phyloP scores from a whole-genome alignment of 345 rosid genomes.

The Microcos paniculata region DNA sequence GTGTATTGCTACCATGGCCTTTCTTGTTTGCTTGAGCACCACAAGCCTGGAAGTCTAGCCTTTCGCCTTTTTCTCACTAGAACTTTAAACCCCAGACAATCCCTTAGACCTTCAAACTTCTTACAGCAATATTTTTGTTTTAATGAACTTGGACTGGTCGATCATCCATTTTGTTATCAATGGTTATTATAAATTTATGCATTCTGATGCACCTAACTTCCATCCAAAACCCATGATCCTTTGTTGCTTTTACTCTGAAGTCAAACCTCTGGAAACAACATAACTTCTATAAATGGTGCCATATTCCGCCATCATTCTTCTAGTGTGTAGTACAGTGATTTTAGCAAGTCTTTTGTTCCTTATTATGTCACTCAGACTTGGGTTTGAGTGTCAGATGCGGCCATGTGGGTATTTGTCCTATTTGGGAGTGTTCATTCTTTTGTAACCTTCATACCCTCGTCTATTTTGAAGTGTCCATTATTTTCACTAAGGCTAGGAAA shows the following conservation, averaged over 20 bases:
- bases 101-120: background rate
- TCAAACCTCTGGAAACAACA: background rate
- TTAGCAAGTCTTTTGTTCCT: background rate
- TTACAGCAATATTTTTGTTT: background rate
- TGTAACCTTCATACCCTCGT: background rate
- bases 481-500: background rate
- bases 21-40: background rate
- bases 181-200: background rate
- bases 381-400: background rate
- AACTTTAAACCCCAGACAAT: background rate
- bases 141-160: background rate
- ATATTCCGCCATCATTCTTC: conserved; percentile 3
- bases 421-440: background rate
- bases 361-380: background rate
- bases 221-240: no score
- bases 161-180: background rate
- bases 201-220: background rate
- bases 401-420: background rate
- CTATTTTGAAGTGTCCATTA: background rate
- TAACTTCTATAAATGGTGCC: background rate
- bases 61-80: background rate
- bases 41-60: background rate
- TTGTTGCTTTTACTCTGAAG: background rate
- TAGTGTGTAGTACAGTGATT: background rate
- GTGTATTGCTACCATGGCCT: background rate